Evolutionary conservation across 1,284 basidiomycete genomes (phyloP).

Genomic region (Vanrija sp.): DNA sequence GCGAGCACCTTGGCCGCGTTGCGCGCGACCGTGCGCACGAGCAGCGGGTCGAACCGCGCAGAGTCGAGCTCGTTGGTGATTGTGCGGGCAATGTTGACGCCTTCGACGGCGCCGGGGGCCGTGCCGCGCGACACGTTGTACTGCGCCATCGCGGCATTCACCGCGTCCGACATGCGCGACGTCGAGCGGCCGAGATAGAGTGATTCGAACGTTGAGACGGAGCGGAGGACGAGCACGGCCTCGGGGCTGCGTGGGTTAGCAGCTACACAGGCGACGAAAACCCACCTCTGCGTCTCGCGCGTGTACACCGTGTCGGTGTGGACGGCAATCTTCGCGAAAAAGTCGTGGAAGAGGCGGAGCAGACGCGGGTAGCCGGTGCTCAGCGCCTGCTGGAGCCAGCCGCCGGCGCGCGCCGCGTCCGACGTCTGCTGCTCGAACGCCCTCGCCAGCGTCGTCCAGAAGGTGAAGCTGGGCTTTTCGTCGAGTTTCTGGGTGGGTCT

Average conservation of each 20-base stretch:
- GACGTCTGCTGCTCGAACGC: constrained; percentile 74
- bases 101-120: constrained; percentile 72
- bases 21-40: constrained; percentile 73
- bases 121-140: constrained; percentile 58
- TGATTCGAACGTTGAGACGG: constrained; percentile 74
- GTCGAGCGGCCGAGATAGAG: constrained; percentile 80
- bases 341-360: constrained; percentile 86
- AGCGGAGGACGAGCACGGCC: constrained; percentile 77
- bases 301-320: constrained; percentile 91
- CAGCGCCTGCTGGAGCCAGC: constrained; percentile 80
- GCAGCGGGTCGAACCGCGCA: constrained; percentile 84
- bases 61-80: constrained; percentile 87
- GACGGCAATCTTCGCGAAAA: constrained; percentile 89
- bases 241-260: constrained; percentile 62
- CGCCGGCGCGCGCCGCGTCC: constrained; percentile 56
- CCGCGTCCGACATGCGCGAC: constrained; percentile 71
- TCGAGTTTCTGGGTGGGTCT: constrained; percentile 67
- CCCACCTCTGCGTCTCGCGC: constrained; percentile 72
- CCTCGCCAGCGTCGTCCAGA: constrained; percentile 79
- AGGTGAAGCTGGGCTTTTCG: constrained; percentile 80
- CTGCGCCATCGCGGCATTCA: constrained; percentile 63
- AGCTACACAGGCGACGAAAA: background rate
- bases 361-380: constrained; percentile 78
- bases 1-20: constrained; percentile 66
- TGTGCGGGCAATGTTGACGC: constrained; percentile 66